These are phyloP conservation scores for Wickerhamiella dianesei DNA, from an alignment of 805 yeast species.

Conservation along the genomic window DNA sequence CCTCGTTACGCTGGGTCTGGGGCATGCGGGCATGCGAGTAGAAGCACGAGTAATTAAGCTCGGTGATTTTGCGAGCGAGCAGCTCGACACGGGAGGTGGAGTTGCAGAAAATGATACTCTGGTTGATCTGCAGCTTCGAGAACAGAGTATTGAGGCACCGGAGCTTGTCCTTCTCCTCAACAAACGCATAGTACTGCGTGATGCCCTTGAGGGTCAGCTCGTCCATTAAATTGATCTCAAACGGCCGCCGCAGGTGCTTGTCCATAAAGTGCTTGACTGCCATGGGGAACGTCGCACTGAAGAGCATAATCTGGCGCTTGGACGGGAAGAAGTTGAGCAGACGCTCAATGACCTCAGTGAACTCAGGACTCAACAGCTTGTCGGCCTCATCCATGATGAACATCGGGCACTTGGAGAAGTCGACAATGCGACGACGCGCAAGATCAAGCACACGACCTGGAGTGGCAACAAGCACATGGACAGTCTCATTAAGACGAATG, in stretches of 20 bases:
- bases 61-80: slow-evolving; percentile 90
- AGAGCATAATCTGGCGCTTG: slow-evolving; percentile 70
- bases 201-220: slow-evolving; percentile 92
- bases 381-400: slow-evolving; percentile 99
- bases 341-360: slow-evolving; percentile 75
- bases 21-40: slow-evolving; percentile 97
- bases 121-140: slow-evolving; percentile 88
- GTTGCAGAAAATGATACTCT: slow-evolving; percentile 92
- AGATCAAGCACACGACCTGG: slow-evolving; percentile 95
- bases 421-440: slow-evolving; percentile 78
- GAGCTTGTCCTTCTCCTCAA: slow-evolving; percentile 89
- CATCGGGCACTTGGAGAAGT: slow-evolving; percentile 69
- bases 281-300: slow-evolving; percentile 92
- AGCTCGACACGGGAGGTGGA: slow-evolving; percentile 93
- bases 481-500: slow-evolving; percentile 80
- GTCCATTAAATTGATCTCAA: slow-evolving; percentile 94
- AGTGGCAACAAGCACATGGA: slow-evolving; percentile 90
- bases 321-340: slow-evolving; percentile 69
- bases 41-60: slow-evolving; percentile 90
- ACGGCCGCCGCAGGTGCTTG: slow-evolving; percentile 76
- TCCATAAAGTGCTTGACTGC: slow-evolving; percentile 90
- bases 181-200: slow-evolving; percentile 96
- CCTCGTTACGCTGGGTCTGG: slow-evolving; percentile 92
- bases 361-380: slow-evolving; percentile 85
- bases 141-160: slow-evolving; percentile 92